Evolutionary conservation across 2,329 filamentous ascomycete species (phyloP), one percentile per base, ranked within the genome.

Genomic region (Grosmannia penicillata): DNA sequence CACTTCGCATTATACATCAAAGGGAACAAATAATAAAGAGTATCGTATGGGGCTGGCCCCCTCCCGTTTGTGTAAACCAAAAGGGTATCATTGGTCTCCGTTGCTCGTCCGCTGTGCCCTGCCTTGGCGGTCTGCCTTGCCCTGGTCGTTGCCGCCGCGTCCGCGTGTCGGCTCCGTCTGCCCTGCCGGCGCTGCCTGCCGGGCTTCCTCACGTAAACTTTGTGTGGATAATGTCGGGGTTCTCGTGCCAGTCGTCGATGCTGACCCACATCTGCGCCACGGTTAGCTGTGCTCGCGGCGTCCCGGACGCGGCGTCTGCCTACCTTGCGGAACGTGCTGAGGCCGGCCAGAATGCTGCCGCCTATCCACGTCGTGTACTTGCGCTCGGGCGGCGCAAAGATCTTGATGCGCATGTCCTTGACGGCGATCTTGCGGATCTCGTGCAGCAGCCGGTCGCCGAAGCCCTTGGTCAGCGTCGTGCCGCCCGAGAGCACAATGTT

Each of bases 341-440:
- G 63, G 7, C 91, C 89, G 25, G 91, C 91, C 48, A 98, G 66
- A 61, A 98, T 98, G 58, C 91, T 95, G 40, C 91, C 91, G 47
- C 91, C 91, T 50, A 96, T 96, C 91, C 91, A 98, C 24, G 91
- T 98, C 45, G 86, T 95, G 66, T 96, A 98, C 62, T 96, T 94
- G 48, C 91, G 74, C 68, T 98, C 91, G 6, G 91, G 89, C 39
- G 91, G 91, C 38, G 91, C 91, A 64, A 93, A 94, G 55, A 98
- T 98, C 70, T 95, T 94, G 66, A 98, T 96, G 53, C 87, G 78
- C 89, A 95, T 98, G 58, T 98, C 91, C 68, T 95, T 95, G 50
- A 96, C 86, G 10, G 91, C 91, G 51, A 96, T 66, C 56, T 80
- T 72, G 63, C 95, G 91, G 48, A 96, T 81, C 63, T 98, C 91